Evolutionary conservation across 2,329 filamentous ascomycete species (phyloP).

Genomic region (Fusarium sulawesiense): DNA sequence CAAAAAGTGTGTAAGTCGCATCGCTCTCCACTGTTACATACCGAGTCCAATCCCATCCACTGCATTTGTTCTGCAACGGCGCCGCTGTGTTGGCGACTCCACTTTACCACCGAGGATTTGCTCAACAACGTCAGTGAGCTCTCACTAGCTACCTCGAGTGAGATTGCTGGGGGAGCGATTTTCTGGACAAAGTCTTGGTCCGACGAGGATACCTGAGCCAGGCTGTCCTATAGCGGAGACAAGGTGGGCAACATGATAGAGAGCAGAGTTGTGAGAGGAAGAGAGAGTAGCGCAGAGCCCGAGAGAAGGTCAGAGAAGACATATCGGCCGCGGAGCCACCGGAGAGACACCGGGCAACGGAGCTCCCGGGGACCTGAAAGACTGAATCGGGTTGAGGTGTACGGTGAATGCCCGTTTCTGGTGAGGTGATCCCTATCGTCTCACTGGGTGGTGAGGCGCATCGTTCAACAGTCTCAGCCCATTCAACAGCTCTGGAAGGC

Average conservation of each 20-base stretch:
- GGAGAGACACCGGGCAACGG: constrained; percentile 40
- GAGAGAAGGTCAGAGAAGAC: constrained; percentile 37
- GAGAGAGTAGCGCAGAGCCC: constrained; percentile 38
- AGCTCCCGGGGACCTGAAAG: constrained; percentile 18
- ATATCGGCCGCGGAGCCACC: constrained; percentile 42
- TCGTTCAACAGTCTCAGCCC: constrained; percentile 40
- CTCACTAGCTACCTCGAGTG: constrained; percentile 43
- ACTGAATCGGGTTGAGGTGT: constrained; percentile 41
- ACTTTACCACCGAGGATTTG: constrained; percentile 45
- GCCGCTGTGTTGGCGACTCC: constrained; percentile 32
- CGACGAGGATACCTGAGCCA: constrained; percentile 27
- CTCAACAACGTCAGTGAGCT: constrained; percentile 43
- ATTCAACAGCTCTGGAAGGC: constrained; percentile 26
- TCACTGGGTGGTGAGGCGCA: constrained; percentile 34
- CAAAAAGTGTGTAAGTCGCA: constrained; percentile 42
- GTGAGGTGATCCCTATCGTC: constrained; percentile 28
- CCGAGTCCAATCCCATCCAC: constrained; percentile 38
- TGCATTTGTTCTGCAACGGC: constrained; percentile 34
- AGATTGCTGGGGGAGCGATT: constrained; percentile 37
- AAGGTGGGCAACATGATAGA: constrained; percentile 29
- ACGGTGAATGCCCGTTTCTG: constrained; percentile 36
- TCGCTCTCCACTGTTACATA: constrained; percentile 38
- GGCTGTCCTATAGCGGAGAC: constrained; percentile 37
- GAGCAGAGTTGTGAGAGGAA: constrained; percentile 35
- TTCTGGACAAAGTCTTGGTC: constrained; percentile 37